Evolutionary conservation across 495 filamentous ascomycete genomes (phyloP).

Genomic region (Glonium stellatum): DNA sequence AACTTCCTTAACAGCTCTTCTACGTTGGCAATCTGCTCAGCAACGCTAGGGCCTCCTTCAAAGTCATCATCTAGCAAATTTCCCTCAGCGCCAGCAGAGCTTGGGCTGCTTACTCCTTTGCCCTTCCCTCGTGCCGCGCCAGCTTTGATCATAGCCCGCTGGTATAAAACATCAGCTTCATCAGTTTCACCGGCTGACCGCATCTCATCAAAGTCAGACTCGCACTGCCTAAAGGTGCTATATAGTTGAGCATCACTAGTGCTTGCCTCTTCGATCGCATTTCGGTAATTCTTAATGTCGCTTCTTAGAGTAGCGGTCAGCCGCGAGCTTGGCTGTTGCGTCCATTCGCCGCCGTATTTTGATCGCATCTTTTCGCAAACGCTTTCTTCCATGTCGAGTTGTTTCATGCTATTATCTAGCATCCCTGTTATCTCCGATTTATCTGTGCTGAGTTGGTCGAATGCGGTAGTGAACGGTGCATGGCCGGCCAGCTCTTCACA

Average conservation of each 20-base stretch:
- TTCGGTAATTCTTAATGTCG: constrained; percentile 78
- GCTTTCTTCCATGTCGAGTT: constrained; percentile 91
- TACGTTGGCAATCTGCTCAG: constrained; percentile 81
- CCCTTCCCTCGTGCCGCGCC: constrained; percentile 55
- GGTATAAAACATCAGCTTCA: constrained; percentile 83
- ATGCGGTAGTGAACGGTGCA: constrained; percentile 63
- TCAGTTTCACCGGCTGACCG: constrained; percentile 78
- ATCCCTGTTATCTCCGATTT: constrained; percentile 64
- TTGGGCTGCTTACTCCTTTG: constrained; percentile 55
- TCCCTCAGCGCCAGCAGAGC: constrained; percentile 51
- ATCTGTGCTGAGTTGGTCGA: constrained; percentile 69
- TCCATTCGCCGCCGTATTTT: constrained; percentile 95
- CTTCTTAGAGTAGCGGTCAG: constrained; percentile 79
- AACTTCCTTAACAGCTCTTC: constrained; percentile 89
- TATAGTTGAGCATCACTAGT: constrained; percentile 83
- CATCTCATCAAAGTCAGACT: constrained; percentile 93
- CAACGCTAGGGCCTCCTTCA: constrained; percentile 64
- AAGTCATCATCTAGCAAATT: constrained; percentile 85
- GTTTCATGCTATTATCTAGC: constrained; percentile 73
- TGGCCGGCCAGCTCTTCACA: constrained; percentile 85
- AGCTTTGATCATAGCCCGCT: constrained; percentile 68
- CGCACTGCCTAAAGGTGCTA: constrained; percentile 72
- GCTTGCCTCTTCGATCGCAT: constrained; percentile 82
- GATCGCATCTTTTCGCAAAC: constrained; percentile 99
- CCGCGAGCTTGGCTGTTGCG: constrained; percentile 86